Base-by-base conservation (phyloP, 2,329 filamentous ascomycete genomes). In the Penicillium sp. region DNA sequence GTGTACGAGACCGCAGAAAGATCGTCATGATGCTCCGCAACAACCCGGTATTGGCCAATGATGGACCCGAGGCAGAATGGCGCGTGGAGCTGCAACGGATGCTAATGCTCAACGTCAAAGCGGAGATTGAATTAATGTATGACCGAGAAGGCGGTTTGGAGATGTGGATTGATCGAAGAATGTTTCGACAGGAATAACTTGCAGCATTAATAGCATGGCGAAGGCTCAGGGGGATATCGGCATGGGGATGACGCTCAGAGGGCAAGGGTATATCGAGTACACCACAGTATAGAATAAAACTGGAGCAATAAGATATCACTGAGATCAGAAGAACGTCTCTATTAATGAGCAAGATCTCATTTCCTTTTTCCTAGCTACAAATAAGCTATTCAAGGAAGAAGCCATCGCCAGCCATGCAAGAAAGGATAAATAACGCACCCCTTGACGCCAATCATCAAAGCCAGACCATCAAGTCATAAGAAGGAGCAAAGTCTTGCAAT, bases 21-120 rank as follows among this genome's bases (percentile, higher is more conserved):
- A 76, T 79, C 27, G 55, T 65, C 23, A 69, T 68, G 33, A 82
- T 84, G 79, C 69, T 85, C 38, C 69, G 68, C 23, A 68, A 63
- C 20, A 72, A 63, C 32, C 66, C 74, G 15, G 58, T 73, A 1
- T 75, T 73, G 58, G 65, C 65, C 2, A 74, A 72, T 42, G 62
- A 71, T 49, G 75, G 75, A 0, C 64, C 68, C 0, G 74, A 80
- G 49, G 58, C 56, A 6, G 68, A 68, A 28, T 77, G 75, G 74
- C 73, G 75, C 39, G 60, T 62, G 10, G 79, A 83, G 60, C 57
- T 85, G 55, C 82, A 83, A 62, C 64, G 66, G 2, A 84, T 86
- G 81, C 70, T 86, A 27, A 77, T 83, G 74, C 59, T 84, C 49
- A 81, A 82, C 55, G 54, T 79, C 40, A 86, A 86, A 61, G 81